A percentile compares a stretch with the other conserved stretches of the same genome.
Conservation (phyloP, 257 asterid genomes). For the Verbena officinalis region DNA sequence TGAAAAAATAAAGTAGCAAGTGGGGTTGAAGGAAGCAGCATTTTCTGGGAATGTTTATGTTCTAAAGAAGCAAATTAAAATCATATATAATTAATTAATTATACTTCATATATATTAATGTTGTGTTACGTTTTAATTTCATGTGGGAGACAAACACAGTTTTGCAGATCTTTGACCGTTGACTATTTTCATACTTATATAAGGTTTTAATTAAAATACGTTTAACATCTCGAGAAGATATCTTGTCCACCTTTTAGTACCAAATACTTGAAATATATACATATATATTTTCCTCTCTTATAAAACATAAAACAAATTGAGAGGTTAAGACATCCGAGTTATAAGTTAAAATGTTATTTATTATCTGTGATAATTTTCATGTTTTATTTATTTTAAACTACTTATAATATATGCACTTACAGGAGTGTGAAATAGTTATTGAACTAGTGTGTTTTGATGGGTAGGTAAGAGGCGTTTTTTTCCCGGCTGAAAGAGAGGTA, state of each 20-base stretch:
- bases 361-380: no score
- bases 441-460: no score
- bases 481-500: not conserved
- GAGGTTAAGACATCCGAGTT: not conserved
- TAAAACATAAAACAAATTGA: no score
- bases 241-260: not conserved
- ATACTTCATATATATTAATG: not conserved
- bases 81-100: not conserved
- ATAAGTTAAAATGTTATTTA: no score
- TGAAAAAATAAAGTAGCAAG: no score
- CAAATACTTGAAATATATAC: no score
- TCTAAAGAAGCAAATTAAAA: not conserved
- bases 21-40: no score
- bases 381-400: no score
- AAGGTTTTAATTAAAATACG: not conserved
- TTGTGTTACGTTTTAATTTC: slow-evolving; percentile 25
- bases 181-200: slow-evolving; percentile 32
- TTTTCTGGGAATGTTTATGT: slow-evolving; percentile 40
- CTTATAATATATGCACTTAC: no score
- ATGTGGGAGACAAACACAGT: slow-evolving; percentile 57
- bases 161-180: slow-evolving; percentile 57
- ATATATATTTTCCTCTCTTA: not conserved
- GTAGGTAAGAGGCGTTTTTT: no score
- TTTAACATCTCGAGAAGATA: slow-evolving; percentile 39
- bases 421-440: no score